phyloP scores from a whole-genome alignment of 164 flowering plant species.

The Macadamia integrifolia region DNA sequence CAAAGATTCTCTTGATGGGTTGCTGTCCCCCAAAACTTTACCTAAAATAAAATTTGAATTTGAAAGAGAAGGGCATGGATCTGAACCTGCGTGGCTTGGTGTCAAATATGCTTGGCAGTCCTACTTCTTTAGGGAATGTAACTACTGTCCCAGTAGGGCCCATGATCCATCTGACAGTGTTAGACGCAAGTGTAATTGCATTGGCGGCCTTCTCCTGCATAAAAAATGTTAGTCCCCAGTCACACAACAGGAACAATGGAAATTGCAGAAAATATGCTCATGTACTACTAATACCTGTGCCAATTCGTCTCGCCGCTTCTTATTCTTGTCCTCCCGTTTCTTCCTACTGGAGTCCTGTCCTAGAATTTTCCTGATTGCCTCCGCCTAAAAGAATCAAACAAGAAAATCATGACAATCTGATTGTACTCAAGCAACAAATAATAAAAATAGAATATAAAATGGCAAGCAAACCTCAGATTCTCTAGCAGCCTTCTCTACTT shows the following conservation, averaged over 20 bases:
- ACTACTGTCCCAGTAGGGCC: slow-evolving; percentile 76
- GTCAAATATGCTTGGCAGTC: slow-evolving; percentile 70
- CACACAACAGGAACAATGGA: not conserved
- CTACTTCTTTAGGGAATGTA: slow-evolving; percentile 63
- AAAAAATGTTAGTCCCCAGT: not conserved
- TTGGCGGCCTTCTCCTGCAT: slow-evolving; percentile 79
- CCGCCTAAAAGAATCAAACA: slow-evolving; percentile 52
- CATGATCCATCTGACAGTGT: slow-evolving; percentile 56
- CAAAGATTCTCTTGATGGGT: no score
- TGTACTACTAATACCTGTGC: slow-evolving; percentile 63
- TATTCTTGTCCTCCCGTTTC: slow-evolving; percentile 78
- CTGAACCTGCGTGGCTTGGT: slow-evolving; percentile 59
- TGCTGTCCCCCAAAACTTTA: no score
- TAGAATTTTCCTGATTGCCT: slow-evolving; percentile 90
- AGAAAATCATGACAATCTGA: not conserved
- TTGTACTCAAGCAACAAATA: not conserved
- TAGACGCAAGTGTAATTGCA: slow-evolving; percentile 46
- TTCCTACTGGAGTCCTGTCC: slow-evolving; percentile 93
- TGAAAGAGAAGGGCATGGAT: not conserved
- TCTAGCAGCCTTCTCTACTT: slow-evolving; percentile 82
- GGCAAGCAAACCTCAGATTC: slow-evolving; percentile 69
- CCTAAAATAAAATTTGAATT: no score
- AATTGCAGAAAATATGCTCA: not conserved
- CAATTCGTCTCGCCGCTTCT: slow-evolving; percentile 78
- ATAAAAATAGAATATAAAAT: not conserved